phyloP scores from a whole-genome alignment of 768 basidiomycete genomes.

The Lactifluus volemus region DNA sequence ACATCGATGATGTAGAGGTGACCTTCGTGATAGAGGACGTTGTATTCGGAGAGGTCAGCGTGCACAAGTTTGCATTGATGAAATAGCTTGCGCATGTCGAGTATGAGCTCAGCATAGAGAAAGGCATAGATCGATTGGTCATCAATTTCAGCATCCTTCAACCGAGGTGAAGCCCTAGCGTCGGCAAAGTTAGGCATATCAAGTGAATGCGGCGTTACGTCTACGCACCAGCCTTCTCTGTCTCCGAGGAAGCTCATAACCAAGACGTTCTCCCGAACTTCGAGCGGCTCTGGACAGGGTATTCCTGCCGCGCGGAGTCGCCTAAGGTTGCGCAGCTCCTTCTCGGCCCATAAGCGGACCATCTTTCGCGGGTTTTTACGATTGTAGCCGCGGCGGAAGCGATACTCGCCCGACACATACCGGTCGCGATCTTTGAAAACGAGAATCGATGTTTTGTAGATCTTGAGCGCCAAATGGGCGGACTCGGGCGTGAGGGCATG shows the following conservation, averaged over 20 bases:
- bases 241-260: constrained; percentile 92
- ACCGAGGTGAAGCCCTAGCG: constrained; percentile 78
- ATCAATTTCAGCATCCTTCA: constrained; percentile 77
- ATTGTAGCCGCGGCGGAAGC: constrained; percentile 85
- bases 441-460: constrained; percentile 97
- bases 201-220: constrained; percentile 9
- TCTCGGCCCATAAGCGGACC: constrained; percentile 98
- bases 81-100: constrained; percentile 76
- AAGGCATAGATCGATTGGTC: constrained; percentile 36
- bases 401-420: constrained; percentile 91
- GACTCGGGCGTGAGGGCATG: constrained; percentile 58
- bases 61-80: constrained; percentile 91
- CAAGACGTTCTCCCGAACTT: constrained; percentile 93
- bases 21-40: constrained; percentile 76
- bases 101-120: constrained; percentile 74
- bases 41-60: constrained; percentile 97
- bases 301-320: constrained; percentile 78
- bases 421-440: constrained; percentile 96
- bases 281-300: constrained; percentile 78
- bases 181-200: not conserved
- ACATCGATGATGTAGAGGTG: constrained; percentile 96
- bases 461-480: constrained; percentile 82
- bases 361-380: constrained; percentile 94
- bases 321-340: constrained; percentile 94
- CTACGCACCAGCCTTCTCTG: constrained; percentile 65